A percentile compares a stretch with the other conserved stretches of the same genome.
phyloP scores from a whole-genome alignment of 805 yeast genomes.

The Komagataella mondaviorum region DNA sequence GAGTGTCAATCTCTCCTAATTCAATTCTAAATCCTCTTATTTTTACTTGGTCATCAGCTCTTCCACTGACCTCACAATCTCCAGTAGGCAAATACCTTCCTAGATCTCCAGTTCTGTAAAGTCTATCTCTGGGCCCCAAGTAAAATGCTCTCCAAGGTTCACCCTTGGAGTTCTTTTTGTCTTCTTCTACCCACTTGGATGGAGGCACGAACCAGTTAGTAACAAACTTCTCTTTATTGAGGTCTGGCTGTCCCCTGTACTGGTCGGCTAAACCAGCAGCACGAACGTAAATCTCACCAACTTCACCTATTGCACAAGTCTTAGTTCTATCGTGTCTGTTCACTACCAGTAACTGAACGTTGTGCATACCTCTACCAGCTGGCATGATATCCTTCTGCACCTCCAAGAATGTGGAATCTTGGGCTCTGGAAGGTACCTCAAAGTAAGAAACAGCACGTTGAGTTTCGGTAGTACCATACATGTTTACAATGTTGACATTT shows the following conservation, averaged over 20 bases:
- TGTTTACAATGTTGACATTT: constrained; percentile 82
- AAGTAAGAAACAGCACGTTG: constrained; percentile 95
- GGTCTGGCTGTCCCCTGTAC: constrained; percentile 80
- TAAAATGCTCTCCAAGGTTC: constrained; percentile 69
- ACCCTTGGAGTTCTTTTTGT: constrained; percentile 27
- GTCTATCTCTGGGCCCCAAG: constrained; percentile 91
- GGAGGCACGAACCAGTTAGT: constrained; percentile 81
- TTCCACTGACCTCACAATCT: constrained; percentile 94
- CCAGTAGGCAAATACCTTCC: constrained; percentile 97
- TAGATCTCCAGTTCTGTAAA: constrained; percentile 94
- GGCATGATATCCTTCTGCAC: constrained; percentile 93
- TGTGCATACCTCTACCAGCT: constrained; percentile 95
- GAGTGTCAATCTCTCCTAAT: constrained; percentile 96
- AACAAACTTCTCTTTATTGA: constrained; percentile 78
- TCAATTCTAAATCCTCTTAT: constrained; percentile 98
- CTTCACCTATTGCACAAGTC: constrained; percentile 97
- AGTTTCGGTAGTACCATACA: constrained; percentile 99
- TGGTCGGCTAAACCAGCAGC: constrained; percentile 98
- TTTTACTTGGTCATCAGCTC: constrained; percentile 98
- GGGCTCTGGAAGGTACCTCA: constrained; percentile 64
- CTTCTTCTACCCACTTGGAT: constrained; percentile 46
- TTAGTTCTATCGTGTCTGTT: constrained; percentile 81
- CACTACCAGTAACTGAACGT: constrained; percentile 88
- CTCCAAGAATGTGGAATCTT: constrained; percentile 63
- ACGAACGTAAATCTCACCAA: constrained; percentile 96